These are phyloP conservation scores for Ilyonectria mors-panacis DNA, from an alignment of 2,329 filamentous ascomycete genomes.

Conservation along the genomic window DNA sequence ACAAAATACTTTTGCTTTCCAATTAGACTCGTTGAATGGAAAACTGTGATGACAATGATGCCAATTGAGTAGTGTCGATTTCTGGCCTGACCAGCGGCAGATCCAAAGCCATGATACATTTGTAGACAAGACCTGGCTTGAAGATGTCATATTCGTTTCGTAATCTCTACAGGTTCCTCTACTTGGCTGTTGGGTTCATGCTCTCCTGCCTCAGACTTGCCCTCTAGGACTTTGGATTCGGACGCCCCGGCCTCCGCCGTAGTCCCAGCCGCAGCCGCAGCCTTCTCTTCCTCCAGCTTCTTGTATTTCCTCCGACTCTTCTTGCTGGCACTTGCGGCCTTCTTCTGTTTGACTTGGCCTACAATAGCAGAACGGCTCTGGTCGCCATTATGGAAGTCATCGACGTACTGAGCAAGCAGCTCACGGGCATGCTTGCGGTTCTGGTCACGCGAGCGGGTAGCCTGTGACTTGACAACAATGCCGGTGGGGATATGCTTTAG, in stretches of 20 bases:
- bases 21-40: conserved; percentile 53
- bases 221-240: not conserved
- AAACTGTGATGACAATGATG: conserved; percentile 45
- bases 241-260: not conserved
- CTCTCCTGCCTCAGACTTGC: not conserved
- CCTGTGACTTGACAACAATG: conserved; percentile 94
- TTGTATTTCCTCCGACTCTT: conserved; percentile 88
- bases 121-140: not conserved
- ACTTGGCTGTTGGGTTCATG: not conserved
- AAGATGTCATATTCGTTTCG: conserved; percentile 20
- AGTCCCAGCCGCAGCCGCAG: conserved; percentile 21
- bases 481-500: conserved; percentile 91
- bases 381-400: conserved; percentile 80
- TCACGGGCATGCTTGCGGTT: conserved; percentile 89
- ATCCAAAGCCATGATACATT: not conserved
- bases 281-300: conserved; percentile 68
- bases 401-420: conserved; percentile 81
- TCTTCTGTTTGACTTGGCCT: conserved; percentile 73
- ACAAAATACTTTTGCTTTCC: conserved; percentile 67
- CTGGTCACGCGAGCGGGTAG: conserved; percentile 86
- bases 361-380: conserved; percentile 77
- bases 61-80: conserved; percentile 12
- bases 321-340: conserved; percentile 82
- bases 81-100: not conserved
- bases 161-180: not conserved